Evolutionary conservation across 176 grass and related monocot species (phyloP).

Genomic region (Tillandsia fasciculata): DNA sequence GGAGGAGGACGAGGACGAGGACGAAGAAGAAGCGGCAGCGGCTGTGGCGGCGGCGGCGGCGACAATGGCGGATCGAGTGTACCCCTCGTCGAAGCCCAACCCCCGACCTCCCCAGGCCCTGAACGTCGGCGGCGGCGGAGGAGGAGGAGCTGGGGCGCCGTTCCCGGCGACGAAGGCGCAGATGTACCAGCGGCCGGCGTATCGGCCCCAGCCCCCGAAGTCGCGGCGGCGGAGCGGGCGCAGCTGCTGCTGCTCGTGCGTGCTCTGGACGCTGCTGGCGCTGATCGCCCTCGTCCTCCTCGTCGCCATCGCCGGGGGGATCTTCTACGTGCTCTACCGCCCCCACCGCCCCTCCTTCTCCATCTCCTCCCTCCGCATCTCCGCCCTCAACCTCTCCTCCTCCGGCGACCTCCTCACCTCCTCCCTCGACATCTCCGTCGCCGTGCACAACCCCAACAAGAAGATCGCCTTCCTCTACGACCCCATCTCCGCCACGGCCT

Average conservation of each 20-base stretch:
- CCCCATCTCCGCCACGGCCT: constrained; percentile 49
- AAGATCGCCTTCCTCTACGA: constrained; percentile 95
- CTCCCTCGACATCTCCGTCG: constrained; percentile 61
- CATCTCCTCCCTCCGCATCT: constrained; percentile 40
- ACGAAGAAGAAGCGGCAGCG: no score
- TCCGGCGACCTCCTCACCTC: constrained; percentile 18
- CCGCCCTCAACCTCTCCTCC: constrained; percentile 52
- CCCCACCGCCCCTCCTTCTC: constrained; percentile 83
- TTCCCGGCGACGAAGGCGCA: constrained; percentile 53
- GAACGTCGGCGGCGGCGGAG: constrained; percentile 12
- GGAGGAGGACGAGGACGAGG: no score
- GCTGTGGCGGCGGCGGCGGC: not conserved
- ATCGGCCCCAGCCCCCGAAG: constrained; percentile 53
- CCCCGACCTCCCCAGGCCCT: constrained; percentile 34
- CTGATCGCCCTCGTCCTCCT: constrained; percentile 61
- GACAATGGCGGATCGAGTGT: constrained; percentile 70
- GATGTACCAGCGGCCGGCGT: constrained; percentile 71
- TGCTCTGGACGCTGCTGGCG: constrained; percentile 52
- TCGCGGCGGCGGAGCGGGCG: constrained; percentile 51
- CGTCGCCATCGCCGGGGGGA: constrained; percentile 50
- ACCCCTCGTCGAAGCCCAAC: constrained; percentile 64
- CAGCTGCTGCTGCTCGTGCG: constrained; percentile 63
- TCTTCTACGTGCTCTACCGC: constrained; percentile 83
- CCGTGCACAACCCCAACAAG: constrained; percentile 74
- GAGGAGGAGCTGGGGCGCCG: not conserved